phyloP scores from a whole-genome alignment of 306 rosid genomes.

The Vigna hirtella region DNA sequence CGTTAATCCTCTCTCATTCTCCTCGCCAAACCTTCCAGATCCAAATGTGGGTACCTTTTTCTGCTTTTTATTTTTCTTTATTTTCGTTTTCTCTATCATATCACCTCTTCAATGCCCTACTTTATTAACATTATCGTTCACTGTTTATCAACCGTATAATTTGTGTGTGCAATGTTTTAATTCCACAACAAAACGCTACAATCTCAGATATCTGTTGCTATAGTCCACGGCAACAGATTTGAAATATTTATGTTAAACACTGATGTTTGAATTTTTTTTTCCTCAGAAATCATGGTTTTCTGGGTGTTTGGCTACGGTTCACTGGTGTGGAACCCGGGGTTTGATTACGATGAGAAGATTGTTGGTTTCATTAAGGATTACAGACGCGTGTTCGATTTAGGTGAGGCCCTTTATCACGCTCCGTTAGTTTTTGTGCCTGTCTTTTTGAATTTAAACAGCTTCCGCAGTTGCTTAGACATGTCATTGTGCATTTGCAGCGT shows the following conservation, averaged over 20 bases:
- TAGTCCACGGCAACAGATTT: not conserved
- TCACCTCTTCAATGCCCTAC: not conserved
- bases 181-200: not conserved
- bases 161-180: not conserved
- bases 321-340: slow-evolving; percentile 96
- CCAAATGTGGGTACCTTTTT: slow-evolving; percentile 48
- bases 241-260: not conserved
- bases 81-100: not conserved
- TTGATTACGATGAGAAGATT: slow-evolving; percentile 79
- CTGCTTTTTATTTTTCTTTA: not conserved
- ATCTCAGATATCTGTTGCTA: not conserved
- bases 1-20: slow-evolving; percentile 22
- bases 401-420: slow-evolving; percentile 47
- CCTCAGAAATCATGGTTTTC: slow-evolving; percentile 76
- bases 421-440: not conserved
- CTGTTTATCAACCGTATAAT: not conserved
- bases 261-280: not conserved
- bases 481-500: slow-evolving; percentile 57
- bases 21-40: slow-evolving; percentile 26
- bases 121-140: not conserved
- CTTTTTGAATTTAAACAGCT: not conserved
- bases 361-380: slow-evolving; percentile 86
- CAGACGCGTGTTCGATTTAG: slow-evolving; percentile 92
- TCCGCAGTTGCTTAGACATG: slow-evolving; percentile 12
- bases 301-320: slow-evolving; percentile 99